Base-by-base conservation (phyloP, 768 basidiomycete genomes). In the Amanita exitialis region DNA sequence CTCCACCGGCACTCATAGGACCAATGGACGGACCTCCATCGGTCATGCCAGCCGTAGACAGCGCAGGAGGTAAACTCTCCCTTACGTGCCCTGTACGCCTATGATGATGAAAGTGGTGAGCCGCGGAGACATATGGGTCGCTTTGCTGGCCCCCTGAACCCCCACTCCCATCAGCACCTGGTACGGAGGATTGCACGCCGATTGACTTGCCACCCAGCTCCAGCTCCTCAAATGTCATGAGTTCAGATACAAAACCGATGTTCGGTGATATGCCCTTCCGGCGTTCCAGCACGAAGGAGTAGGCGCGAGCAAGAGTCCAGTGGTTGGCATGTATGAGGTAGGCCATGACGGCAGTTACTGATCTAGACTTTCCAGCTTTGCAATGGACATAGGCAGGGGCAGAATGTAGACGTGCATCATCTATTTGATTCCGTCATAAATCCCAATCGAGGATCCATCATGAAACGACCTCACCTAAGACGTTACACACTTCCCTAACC, bases 321-420 rank as follows among this genome's bases (percentile, higher is more conserved):
- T 93, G 92, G 61, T 96, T 93, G 8, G 93, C 89, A 59, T 96
- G 94, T 56, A 98, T 96, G 51, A 98, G 85, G 63, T 96, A 97
- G 2, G 90, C 94, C 73, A 98, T 91, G 36, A 96, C 94, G 10
- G 93, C 92, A 0, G 94, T 96, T 25, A 96, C 94, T 1, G 90
- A 94, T 12, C 95, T 83, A 2, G 90, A 93, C 70, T 93, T 96
- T 4, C 94, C 95, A 4, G 90, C 93, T 68, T 89, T 91, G 69
- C 94, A 98, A 63, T 98, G 95, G 12, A 97, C 93, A 59, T 95
- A 98, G 1, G 88, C 88, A 6, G 92, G 83, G 16, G 90, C 79
- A 0, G 85, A 89, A 56, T 92, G 91, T 47, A 97, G 66, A 43
- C 87, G 80, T 1, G 94, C 94, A 59, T 97, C 94, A 62, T 96